A percentile compares a stretch with the other conserved stretches of the same genome.
Conservation (phyloP, 352 stramenopile species). For the Phytopythium mirpurense region DNA sequence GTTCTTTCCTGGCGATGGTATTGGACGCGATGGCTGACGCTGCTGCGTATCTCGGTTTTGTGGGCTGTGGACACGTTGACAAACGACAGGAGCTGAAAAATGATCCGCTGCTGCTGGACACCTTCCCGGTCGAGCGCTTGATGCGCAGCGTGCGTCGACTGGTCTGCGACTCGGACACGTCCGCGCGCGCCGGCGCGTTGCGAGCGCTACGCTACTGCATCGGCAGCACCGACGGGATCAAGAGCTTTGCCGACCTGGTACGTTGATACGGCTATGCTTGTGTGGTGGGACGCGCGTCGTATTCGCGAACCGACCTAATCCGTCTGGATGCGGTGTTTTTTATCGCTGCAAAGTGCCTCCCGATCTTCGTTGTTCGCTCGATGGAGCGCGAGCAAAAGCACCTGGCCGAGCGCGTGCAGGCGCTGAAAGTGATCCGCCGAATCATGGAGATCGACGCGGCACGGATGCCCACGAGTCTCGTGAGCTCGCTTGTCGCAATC, state of each 20-base stretch:
- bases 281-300: neutral
- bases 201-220: constrained; percentile 83
- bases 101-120: constrained; percentile 77
- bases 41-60: neutral
- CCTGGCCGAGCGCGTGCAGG: constrained; percentile 78
- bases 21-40: neutral
- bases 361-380: constrained; percentile 77
- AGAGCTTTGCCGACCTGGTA: constrained; percentile 60
- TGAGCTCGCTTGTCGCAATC: constrained; percentile 77
- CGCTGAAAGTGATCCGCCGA: constrained; percentile 79
- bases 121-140: constrained; percentile 72
- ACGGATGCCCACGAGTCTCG: constrained; percentile 80
- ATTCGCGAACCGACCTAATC: no score
- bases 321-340: neutral
- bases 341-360: constrained; percentile 36
- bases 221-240: constrained; percentile 68
- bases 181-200: constrained; percentile 65
- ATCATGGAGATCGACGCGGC: constrained; percentile 85
- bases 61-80: neutral
- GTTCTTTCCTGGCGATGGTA: neutral
- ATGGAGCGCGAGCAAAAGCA: constrained; percentile 87
- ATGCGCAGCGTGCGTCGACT: constrained; percentile 77
- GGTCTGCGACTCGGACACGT: constrained; percentile 74
- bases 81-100: constrained; percentile 71
- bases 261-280: neutral